These are phyloP conservation scores for Gamsiella multidivaricata DNA, from an alignment of 192 early-diverging fungal species.

Conservation along the genomic window DNA sequence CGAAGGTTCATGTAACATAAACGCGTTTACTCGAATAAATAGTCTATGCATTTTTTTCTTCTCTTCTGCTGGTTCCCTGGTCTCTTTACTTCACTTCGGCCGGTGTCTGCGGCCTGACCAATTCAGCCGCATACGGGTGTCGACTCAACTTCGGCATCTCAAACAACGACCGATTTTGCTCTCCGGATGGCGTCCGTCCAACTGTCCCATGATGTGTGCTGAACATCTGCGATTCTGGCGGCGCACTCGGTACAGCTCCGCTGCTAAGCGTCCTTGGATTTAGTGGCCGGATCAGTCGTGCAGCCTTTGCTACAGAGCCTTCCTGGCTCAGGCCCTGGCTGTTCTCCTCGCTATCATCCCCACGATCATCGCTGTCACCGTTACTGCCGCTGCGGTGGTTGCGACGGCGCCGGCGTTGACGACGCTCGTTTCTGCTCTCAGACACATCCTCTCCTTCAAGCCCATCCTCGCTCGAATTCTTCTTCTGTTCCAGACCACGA, in stretches of 20 bases:
- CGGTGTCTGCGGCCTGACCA: constrained; percentile 9
- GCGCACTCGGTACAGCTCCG: constrained; percentile 29
- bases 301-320: neutral
- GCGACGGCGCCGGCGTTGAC: no score
- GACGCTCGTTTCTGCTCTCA: neutral
- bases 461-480: neutral
- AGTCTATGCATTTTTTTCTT: no score
- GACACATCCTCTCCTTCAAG: neutral
- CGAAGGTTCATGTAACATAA: no score
- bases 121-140: constrained; percentile 40
- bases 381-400: neutral
- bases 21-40: no score
- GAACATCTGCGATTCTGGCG: constrained; percentile 39
- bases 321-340: no score
- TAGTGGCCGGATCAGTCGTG: constrained; percentile 11
- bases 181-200: neutral
- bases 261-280: constrained; percentile 7
- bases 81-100: constrained; percentile 18
- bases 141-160: constrained; percentile 39
- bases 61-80: no score
- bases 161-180: neutral
- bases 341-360: neutral
- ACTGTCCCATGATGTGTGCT: constrained; percentile 1
- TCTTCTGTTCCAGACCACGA: no score
- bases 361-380: neutral